Percentiles rank a stretch among this genome's conserved stretches.
phyloP scores from a whole-genome alignment of 352 stramenopile genomes.

The Phytophthora pinifolia region DNA sequence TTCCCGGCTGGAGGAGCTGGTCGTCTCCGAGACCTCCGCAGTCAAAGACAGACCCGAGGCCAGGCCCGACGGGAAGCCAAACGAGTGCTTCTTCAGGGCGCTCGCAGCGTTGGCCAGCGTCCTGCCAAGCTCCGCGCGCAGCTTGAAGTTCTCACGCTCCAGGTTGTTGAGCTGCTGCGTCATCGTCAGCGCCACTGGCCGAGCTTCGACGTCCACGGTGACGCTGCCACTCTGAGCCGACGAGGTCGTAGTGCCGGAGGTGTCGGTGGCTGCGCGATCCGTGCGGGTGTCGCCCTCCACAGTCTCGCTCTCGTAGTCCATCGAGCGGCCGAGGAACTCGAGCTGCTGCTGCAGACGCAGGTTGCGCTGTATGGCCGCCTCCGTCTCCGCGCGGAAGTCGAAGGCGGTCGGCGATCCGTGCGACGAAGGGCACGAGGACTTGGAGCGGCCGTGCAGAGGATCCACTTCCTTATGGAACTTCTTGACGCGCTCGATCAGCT shows the following conservation, averaged over 20 bases:
- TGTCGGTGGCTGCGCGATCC: conserved; percentile 43
- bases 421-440: conserved; percentile 18
- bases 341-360: conserved; percentile 62
- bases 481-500: conserved; percentile 78
- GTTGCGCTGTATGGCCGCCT: conserved; percentile 62
- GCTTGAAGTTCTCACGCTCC: conserved; percentile 72
- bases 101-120: conserved; percentile 30
- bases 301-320: conserved; percentile 44
- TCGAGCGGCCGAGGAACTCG: conserved; percentile 55
- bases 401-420: conserved; percentile 27
- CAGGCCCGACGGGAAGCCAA: conserved; percentile 23
- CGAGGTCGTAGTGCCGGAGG: conserved; percentile 45
- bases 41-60: conserved; percentile 28
- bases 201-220: conserved; percentile 25
- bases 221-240: conserved; percentile 26
- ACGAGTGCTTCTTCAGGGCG: conserved; percentile 44
- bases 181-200: conserved; percentile 55
- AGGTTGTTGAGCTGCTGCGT: conserved; percentile 75
- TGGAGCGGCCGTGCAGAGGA: conserved; percentile 25
- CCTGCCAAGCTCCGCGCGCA: conserved; percentile 56
- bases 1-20: conserved; percentile 45
- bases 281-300: conserved; percentile 11
- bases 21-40: conserved; percentile 47
- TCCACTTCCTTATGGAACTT: conserved; percentile 58
- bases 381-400: conserved; percentile 56